These are phyloP conservation scores for Amanita subjunquillea DNA, from an alignment of 768 basidiomycete genomes.

Conservation along the genomic window DNA sequence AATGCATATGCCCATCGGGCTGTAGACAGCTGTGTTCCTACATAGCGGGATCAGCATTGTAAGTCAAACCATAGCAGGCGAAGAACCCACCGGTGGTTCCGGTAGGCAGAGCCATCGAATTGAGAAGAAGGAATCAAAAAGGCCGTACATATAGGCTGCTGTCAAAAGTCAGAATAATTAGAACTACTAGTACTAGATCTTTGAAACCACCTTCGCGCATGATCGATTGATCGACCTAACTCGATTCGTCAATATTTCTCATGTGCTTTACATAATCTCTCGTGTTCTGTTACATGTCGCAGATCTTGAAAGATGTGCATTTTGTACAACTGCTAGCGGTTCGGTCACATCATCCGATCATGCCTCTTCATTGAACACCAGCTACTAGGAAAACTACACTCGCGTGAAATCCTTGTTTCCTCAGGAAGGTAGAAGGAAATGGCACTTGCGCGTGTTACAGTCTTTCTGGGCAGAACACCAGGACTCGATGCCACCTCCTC, in stretches of 20 bases:
- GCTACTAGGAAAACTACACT: constrained; percentile 29
- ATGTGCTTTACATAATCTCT: background rate
- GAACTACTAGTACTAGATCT: background rate
- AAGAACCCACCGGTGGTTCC: constrained; percentile 1
- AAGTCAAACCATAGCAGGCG: no score
- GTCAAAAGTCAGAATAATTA: background rate
- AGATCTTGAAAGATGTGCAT: background rate
- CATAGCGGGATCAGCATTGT: background rate
- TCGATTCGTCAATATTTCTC: background rate
- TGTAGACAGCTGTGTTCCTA: constrained; percentile 33
- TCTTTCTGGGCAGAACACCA: constrained; percentile 32
- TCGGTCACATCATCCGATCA: background rate
- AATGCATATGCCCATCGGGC: constrained; percentile 49
- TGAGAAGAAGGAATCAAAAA: background rate
- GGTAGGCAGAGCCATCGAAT: background rate
- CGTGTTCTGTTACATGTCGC: background rate
- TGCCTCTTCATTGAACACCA: background rate
- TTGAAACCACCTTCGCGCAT: background rate
- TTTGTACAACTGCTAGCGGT: constrained; percentile 3
- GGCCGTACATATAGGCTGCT: background rate
- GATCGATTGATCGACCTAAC: background rate
- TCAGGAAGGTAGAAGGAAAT: constrained; percentile 44
- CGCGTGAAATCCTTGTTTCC: constrained; percentile 33
- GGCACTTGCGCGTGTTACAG: constrained; percentile 41
- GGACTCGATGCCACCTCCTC: background rate